Evolutionary conservation across 805 yeast species (phyloP).

Genomic region (Blastobotrys mokoenaii): DNA sequence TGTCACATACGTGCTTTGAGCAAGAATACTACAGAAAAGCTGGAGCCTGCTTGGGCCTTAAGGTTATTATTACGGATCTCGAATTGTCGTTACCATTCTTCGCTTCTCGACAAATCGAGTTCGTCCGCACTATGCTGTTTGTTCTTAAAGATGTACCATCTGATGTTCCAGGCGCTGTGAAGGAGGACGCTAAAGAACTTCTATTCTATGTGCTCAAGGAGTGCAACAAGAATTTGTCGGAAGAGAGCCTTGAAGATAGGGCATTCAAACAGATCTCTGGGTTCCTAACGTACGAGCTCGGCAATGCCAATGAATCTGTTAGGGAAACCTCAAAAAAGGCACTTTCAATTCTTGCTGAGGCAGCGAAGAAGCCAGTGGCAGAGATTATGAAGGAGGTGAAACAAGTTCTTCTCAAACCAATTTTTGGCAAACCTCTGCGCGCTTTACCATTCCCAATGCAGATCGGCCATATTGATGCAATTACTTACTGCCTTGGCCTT

Average conservation of each 20-base stretch:
- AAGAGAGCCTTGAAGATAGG: constrained; percentile 56
- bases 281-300: constrained; percentile 85
- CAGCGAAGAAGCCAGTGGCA: constrained; percentile 61
- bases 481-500: constrained; percentile 78
- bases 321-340: constrained; percentile 75
- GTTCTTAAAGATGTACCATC: constrained; percentile 83
- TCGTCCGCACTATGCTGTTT: constrained; percentile 78
- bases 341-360: constrained; percentile 56
- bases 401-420: constrained; percentile 76
- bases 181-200: constrained; percentile 60
- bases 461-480: constrained; percentile 95
- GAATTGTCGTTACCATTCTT: constrained; percentile 67
- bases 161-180: constrained; percentile 76
- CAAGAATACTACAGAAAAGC: constrained; percentile 78
- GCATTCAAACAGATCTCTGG: constrained; percentile 76
- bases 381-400: constrained; percentile 77
- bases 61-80: constrained; percentile 60
- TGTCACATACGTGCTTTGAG: constrained; percentile 87
- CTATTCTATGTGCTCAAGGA: constrained; percentile 54
- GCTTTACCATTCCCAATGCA: constrained; percentile 99
- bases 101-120: constrained; percentile 68
- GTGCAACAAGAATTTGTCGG: constrained; percentile 56
- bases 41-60: constrained; percentile 83
- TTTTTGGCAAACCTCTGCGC: constrained; percentile 91
- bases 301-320: constrained; percentile 77